phyloP scores from a whole-genome alignment of 1,284 basidiomycete genomes.

The Ceraceosorus guamensis region DNA sequence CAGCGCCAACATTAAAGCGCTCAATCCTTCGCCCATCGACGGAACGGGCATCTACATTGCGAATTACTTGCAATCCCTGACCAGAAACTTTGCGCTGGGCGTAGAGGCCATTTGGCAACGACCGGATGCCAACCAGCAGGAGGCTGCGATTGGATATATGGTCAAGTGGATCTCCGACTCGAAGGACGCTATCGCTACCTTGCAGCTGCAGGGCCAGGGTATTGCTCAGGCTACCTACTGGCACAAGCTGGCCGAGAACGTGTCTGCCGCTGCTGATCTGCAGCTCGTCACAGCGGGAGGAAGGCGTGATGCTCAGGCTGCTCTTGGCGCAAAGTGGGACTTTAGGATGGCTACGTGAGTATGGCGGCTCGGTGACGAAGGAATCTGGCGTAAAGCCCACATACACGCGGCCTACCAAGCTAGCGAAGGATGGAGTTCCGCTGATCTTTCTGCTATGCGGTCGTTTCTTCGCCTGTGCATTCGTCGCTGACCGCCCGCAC shows the following conservation, averaged over 20 bases:
- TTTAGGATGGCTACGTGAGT: conserved; percentile 70
- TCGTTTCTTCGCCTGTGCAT: background rate
- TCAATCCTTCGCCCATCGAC: conserved; percentile 86
- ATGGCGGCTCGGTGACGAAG: background rate
- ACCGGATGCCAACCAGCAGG: conserved; percentile 55
- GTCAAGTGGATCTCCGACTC: conserved; percentile 59
- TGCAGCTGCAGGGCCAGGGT: conserved; percentile 73
- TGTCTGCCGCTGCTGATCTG: conserved; percentile 96
- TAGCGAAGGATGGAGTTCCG: background rate
- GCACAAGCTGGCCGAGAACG: conserved; percentile 89
- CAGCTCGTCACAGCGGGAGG: conserved; percentile 63
- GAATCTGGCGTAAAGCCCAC: too few species aligned
- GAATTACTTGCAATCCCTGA: conserved; percentile 90
- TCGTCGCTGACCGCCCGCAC: background rate
- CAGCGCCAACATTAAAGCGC: conserved; percentile 75
- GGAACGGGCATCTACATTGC: conserved; percentile 85
- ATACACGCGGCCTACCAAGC: background rate
- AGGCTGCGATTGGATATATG: conserved; percentile 74
- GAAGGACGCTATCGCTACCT: conserved; percentile 66
- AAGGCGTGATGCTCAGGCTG: conserved; percentile 77
- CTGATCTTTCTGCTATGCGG: background rate
- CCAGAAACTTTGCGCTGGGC: conserved; percentile 82
- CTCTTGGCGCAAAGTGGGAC: conserved; percentile 92
- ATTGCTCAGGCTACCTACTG: conserved; percentile 89
- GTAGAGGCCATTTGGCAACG: conserved; percentile 79